Evolutionary conservation across 768 basidiomycete genomes (phyloP).

Genomic region (Ramaria sp.): DNA sequence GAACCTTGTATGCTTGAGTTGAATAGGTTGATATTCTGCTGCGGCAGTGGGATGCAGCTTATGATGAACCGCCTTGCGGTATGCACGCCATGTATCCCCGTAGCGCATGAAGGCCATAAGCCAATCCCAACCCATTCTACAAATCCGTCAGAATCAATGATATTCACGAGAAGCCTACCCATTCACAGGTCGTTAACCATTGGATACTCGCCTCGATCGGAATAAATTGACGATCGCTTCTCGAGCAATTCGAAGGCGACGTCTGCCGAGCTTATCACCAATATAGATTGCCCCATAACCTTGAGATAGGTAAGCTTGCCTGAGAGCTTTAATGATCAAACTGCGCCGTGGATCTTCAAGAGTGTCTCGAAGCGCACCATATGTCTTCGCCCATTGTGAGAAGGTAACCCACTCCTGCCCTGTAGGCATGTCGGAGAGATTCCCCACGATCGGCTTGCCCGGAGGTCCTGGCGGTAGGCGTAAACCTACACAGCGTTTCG

Average conservation of each 20-base stretch:
- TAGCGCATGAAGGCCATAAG: constrained; percentile 46
- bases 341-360: neutral
- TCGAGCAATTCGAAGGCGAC: neutral
- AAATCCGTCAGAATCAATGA: constrained; percentile 10
- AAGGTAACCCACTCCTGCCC: constrained; percentile 27
- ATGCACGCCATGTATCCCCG: constrained; percentile 23
- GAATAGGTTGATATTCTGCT: constrained; percentile 33
- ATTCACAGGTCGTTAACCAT: neutral
- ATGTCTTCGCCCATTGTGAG: constrained; percentile 40
- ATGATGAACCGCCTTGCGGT: constrained; percentile 41
- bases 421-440: constrained; percentile 14
- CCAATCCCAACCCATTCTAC: constrained; percentile 26
- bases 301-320: neutral
- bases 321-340: neutral
- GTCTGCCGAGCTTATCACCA: neutral
- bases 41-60: constrained; percentile 37
- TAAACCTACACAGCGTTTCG: neutral
- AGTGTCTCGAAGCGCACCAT: constrained; percentile 26
- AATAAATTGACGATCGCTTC: constrained; percentile 1
- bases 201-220: neutral
- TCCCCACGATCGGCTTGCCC: constrained; percentile 16
- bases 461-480: constrained; percentile 16
- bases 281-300: neutral
- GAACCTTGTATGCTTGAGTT: constrained; percentile 32
- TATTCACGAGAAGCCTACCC: neutral